A percentile compares a stretch with the other conserved stretches of the same genome.
Conservation (phyloP, 192 early-diverging fungal species). For the Funneliformis mosseae region DNA sequence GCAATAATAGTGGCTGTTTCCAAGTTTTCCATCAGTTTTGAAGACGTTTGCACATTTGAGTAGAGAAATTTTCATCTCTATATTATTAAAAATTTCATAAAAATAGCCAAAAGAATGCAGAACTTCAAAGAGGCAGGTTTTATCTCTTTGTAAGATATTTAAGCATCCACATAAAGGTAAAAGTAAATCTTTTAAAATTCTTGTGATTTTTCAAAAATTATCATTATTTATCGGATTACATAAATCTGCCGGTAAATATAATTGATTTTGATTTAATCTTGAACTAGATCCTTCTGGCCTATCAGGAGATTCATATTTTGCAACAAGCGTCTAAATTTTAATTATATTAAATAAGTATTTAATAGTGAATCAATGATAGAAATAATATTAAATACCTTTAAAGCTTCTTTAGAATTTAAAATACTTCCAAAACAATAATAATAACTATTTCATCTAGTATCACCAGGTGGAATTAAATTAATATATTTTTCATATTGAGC, state of each 20-base stretch:
- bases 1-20: not conserved
- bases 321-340: not conserved
- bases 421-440: slow-evolving; percentile 11
- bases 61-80: not conserved
- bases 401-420: not conserved
- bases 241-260: not conserved
- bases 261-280: not conserved
- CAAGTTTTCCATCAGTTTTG: not conserved
- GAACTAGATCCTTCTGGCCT: not conserved
- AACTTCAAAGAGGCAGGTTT: not conserved
- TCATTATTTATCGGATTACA: not conserved
- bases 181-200: not conserved
- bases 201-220: not conserved
- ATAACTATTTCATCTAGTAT: not conserved
- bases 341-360: no score
- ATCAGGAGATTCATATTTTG: not conserved
- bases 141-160: not conserved
- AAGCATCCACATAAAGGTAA: not conserved
- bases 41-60: not conserved
- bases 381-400: no score
- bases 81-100: not conserved
- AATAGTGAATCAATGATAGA: slow-evolving; percentile 13
- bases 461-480: not conserved
- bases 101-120: not conserved
- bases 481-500: not conserved